Evolutionary conservation across 495 filamentous ascomycete species (phyloP).

Genomic region (Melanomma pulvis-pyrius): DNA sequence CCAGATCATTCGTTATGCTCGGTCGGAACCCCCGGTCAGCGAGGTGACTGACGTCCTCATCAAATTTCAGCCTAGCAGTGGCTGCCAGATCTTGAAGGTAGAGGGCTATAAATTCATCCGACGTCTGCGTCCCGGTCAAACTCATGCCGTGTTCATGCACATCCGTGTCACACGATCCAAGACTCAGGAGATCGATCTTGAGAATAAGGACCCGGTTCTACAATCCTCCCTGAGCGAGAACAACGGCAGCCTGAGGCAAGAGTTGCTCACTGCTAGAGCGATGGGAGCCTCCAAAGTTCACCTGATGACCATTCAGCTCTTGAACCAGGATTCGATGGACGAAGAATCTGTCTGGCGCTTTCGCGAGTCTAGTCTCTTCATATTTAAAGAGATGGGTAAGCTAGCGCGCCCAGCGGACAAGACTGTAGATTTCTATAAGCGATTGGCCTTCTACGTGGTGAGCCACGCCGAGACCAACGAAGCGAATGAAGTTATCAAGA

Average conservation of each 20-base stretch:
- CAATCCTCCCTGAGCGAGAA: not conserved
- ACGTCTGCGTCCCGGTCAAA: constrained; percentile 3
- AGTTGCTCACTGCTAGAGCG: not conserved
- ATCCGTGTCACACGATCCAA: constrained; percentile 1
- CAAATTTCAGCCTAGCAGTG: not conserved
- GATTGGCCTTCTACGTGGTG: not conserved
- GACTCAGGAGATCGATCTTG: not conserved
- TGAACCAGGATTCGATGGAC: not conserved
- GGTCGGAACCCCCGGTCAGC: not conserved
- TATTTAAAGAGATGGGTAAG: not conserved
- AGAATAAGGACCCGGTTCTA: constrained; percentile 1
- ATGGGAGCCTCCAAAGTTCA: not conserved
- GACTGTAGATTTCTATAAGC: constrained; percentile 3
- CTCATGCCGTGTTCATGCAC: constrained; percentile 1
- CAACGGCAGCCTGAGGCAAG: not conserved
- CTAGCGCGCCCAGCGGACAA: not conserved
- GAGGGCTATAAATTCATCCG: not conserved
- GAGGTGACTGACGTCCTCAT: not conserved
- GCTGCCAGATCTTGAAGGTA: constrained; percentile 4
- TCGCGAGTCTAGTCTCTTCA: not conserved
- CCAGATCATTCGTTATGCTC: constrained; percentile 8
- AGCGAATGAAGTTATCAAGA: not conserved
- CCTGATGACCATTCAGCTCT: not conserved
- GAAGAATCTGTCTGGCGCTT: not conserved
- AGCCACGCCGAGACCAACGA: not conserved